Conservation (phyloP, 345 rosid genomes). For the Eucalyptus cladocalyx region DNA sequence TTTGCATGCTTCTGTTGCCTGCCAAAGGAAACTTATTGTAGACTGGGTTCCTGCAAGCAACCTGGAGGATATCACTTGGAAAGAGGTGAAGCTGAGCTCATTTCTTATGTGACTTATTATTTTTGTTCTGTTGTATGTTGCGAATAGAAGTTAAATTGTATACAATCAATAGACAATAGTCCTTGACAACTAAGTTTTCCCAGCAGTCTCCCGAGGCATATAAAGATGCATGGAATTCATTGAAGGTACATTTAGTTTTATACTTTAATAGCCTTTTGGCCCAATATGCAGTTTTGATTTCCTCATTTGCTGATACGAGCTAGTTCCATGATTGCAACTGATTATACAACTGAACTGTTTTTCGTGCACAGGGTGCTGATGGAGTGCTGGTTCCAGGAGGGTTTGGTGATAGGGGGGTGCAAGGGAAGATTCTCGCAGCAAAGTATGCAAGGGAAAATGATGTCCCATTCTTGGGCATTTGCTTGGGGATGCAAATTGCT, state of each 20-base stretch:
- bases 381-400: conserved; percentile 97
- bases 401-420: conserved; percentile 89
- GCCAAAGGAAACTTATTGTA: conserved; percentile 62
- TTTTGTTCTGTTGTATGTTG: not conserved
- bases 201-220: conserved; percentile 69
- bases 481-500: conserved; percentile 98
- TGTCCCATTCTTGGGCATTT: conserved; percentile 85
- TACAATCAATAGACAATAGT: not conserved
- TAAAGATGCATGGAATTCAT: conserved; percentile 68
- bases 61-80: conserved; percentile 51
- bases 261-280: not conserved
- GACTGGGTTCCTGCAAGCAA: conserved; percentile 89
- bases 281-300: not conserved
- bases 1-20: conserved; percentile 84
- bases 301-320: not conserved
- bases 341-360: not conserved
- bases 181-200: not conserved
- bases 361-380: conserved; percentile 65
- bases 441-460: conserved; percentile 81
- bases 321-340: not conserved
- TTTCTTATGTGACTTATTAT: not conserved
- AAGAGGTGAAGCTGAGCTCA: conserved; percentile 25
- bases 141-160: not conserved
- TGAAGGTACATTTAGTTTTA: conserved; percentile 41
- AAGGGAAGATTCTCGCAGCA: conserved; percentile 93